phyloP scores from a whole-genome alignment of 1,284 basidiomycete species.

The Leccinum griseonigrum region DNA sequence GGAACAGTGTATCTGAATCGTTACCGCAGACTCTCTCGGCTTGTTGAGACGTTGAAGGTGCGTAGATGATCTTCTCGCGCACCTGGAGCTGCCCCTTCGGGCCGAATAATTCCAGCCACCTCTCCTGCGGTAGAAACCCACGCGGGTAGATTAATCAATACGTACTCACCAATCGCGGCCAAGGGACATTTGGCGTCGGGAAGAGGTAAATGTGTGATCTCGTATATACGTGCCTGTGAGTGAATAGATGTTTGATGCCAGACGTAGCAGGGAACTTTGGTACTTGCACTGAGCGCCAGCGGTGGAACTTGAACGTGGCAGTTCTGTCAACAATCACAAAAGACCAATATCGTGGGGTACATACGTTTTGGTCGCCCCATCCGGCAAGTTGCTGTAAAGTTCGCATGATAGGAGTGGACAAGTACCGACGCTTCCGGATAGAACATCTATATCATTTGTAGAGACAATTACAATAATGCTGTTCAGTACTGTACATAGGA shows the following conservation, averaged over 20 bases:
- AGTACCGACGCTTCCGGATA: not conserved
- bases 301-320: not conserved
- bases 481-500: not conserved
- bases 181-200: not conserved
- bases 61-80: not conserved
- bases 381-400: not conserved
- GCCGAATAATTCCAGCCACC: conserved; percentile 8
- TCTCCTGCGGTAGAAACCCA: conserved; percentile 15
- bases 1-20: not conserved
- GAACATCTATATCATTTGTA: not conserved
- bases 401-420: not conserved
- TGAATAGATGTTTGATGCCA: not conserved
- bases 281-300: too few species aligned
- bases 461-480: not conserved
- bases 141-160: not conserved
- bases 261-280: not conserved
- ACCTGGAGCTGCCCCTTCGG: conserved; percentile 15
- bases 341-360: not conserved
- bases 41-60: conserved; percentile 10
- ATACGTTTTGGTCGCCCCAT: not conserved
- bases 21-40: conserved; percentile 9
- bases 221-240: conserved; percentile 7
- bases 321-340: not conserved
- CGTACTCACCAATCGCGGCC: not conserved
- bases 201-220: not conserved